Evolutionary conservation across 768 basidiomycete genomes (phyloP).

Genomic region (Rickenella mellea): DNA sequence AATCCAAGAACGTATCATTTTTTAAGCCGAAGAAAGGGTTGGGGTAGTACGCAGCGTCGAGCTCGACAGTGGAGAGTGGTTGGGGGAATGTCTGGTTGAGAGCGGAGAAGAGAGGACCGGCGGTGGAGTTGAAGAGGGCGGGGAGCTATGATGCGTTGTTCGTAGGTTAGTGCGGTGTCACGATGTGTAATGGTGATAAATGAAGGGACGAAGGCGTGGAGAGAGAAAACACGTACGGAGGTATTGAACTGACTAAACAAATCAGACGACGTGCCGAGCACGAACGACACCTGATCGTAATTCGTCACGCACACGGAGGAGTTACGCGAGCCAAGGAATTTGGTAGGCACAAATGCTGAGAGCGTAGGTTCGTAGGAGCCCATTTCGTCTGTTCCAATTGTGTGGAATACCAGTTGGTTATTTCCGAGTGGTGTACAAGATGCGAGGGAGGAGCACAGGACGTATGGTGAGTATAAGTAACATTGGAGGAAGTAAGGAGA

Average conservation of each 20-base stretch:
- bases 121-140: constrained; percentile 5
- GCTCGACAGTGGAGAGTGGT: constrained; percentile 5
- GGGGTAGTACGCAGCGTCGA: constrained; percentile 23
- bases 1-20: constrained; percentile 22
- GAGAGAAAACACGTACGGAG: too few species aligned
- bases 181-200: background rate
- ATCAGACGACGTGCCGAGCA: constrained; percentile 32
- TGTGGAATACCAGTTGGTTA: too few species aligned
- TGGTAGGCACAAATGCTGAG: constrained; percentile 34
- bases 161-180: background rate
- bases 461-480: background rate
- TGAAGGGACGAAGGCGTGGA: too few species aligned
- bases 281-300: constrained; percentile 24
- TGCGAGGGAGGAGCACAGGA: too few species aligned
- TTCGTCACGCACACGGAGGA: constrained; percentile 21
- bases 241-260: constrained; percentile 22
- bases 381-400: constrained; percentile 29
- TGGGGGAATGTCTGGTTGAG: constrained; percentile 17
- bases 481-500: background rate
- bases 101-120: constrained; percentile 9
- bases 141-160: background rate
- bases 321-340: constrained; percentile 32
- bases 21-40: constrained; percentile 30
- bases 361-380: constrained; percentile 33
- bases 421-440: too few species aligned